These are phyloP conservation scores for Syzygium grande DNA, from an alignment of 345 rosid genomes.

Conservation along the genomic window DNA sequence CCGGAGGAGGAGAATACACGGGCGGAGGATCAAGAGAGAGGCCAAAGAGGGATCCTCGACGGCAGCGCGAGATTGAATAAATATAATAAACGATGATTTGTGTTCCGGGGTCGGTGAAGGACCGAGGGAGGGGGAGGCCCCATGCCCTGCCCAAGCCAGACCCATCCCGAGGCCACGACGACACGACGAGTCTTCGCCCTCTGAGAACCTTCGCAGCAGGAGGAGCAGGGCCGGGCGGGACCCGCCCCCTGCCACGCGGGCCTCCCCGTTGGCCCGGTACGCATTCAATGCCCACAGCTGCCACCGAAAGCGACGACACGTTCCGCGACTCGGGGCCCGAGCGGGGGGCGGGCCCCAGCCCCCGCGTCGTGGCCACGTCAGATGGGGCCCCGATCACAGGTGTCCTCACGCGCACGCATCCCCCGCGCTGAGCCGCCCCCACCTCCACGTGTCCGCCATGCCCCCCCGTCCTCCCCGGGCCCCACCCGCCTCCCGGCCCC, in stretches of 20 bases:
- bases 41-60: neutral
- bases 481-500: neutral
- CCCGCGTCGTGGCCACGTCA: constrained; percentile 37
- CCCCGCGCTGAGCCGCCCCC: neutral
- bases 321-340: constrained; percentile 1
- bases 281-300: constrained; percentile 5
- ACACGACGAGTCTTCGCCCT: too few relatives aligned
- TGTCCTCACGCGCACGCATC: constrained; percentile 28
- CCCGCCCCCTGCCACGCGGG: neutral
- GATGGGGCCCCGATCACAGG: constrained; percentile 12
- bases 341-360: constrained; percentile 15
- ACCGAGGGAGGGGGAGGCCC: neutral
- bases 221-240: neutral
- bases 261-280: neutral
- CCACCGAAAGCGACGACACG: constrained; percentile 28
- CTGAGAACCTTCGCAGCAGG: neutral
- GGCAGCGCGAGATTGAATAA: neutral
- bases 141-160: neutral
- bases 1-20: neutral
- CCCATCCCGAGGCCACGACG: neutral
- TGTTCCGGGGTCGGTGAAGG: neutral
- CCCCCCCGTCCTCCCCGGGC: neutral
- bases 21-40: neutral
- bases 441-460: constrained; percentile 21
- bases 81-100: neutral